phyloP scores from a whole-genome alignment of 768 basidiomycete genomes.

The Tylopilus felleus region DNA sequence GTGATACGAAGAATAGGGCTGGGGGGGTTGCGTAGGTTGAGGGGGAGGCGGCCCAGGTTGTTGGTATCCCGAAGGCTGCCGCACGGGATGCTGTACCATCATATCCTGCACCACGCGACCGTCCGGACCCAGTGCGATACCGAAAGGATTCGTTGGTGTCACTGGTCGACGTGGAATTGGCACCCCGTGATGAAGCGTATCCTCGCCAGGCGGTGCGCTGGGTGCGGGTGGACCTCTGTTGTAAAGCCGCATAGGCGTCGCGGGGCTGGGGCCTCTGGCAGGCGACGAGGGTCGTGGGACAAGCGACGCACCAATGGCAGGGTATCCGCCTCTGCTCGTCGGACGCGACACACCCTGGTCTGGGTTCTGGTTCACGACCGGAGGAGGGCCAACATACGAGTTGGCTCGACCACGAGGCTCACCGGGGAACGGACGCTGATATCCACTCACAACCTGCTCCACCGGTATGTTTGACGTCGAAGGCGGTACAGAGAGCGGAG shows the following conservation, averaged over 20 bases:
- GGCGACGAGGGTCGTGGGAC: neutral
- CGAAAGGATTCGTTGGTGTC: neutral
- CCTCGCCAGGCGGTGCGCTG: neutral
- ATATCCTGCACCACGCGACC: neutral
- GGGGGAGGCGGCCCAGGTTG: neutral
- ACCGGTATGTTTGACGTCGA: constrained; percentile 51
- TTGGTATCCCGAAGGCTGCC: neutral
- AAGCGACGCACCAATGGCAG: neutral
- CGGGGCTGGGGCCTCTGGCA: neutral
- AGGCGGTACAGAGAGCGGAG: constrained; percentile 32
- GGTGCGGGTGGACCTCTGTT: neutral
- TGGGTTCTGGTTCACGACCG: constrained; percentile 24
- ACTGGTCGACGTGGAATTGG: neutral
- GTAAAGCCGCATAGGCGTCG: neutral
- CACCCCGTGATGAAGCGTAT: neutral
- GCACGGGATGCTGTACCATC: neutral
- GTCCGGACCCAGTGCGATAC: neutral
- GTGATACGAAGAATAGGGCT: constrained; percentile 15
- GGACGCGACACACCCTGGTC: constrained; percentile 47
- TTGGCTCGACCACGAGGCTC: constrained; percentile 62
- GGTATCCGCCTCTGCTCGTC: constrained; percentile 15
- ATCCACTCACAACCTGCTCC: constrained; percentile 70
- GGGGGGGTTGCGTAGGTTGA: neutral
- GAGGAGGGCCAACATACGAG: constrained; percentile 38
- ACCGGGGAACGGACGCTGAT: constrained; percentile 85